Percentiles rank a stretch among this genome's conserved stretches.
These are phyloP conservation scores for Entoloma clypeatum DNA, from an alignment of 1,284 basidiomycete genomes.

Conservation along the genomic window DNA sequence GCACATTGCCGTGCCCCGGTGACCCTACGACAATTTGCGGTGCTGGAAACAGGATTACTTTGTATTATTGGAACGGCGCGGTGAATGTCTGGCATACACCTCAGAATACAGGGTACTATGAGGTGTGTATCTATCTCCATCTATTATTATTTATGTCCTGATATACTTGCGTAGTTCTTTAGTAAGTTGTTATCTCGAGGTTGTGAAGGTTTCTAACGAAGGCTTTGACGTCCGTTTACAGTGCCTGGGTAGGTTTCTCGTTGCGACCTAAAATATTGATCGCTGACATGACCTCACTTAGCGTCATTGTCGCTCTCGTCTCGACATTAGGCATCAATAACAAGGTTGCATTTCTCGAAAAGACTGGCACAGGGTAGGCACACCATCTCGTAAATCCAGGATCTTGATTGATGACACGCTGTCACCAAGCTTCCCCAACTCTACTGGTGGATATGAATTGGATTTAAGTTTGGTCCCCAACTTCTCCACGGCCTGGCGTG, in stretches of 20 bases:
- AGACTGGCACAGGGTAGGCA: conserved; percentile 42
- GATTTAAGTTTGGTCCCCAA: conserved; percentile 55
- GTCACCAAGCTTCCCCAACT: conserved; percentile 47
- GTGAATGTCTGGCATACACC: conserved; percentile 64
- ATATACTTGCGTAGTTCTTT: conserved; percentile 44
- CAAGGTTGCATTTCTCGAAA: conserved; percentile 76
- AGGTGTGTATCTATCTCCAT: conserved; percentile 38
- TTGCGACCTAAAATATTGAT: conserved; percentile 2
- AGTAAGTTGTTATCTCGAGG: conserved; percentile 30
- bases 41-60: conserved; percentile 42
- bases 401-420: not conserved
- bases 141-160: not conserved
- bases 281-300: conserved; percentile 29
- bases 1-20: conserved; percentile 59
- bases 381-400: not conserved
- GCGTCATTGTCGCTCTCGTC: conserved; percentile 66
- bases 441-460: conserved; percentile 74
- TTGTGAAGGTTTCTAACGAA: not conserved
- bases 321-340: conserved; percentile 73
- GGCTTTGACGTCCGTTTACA: conserved; percentile 16
- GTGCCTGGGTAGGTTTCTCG: conserved; percentile 41
- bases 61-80: conserved; percentile 60
- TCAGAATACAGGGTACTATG: conserved; percentile 58
- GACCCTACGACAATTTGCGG: conserved; percentile 67
- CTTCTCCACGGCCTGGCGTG: conserved; percentile 59